Conservation (phyloP, 2,329 filamentous ascomycete genomes). For the Pyrenochaeta sp. region DNA sequence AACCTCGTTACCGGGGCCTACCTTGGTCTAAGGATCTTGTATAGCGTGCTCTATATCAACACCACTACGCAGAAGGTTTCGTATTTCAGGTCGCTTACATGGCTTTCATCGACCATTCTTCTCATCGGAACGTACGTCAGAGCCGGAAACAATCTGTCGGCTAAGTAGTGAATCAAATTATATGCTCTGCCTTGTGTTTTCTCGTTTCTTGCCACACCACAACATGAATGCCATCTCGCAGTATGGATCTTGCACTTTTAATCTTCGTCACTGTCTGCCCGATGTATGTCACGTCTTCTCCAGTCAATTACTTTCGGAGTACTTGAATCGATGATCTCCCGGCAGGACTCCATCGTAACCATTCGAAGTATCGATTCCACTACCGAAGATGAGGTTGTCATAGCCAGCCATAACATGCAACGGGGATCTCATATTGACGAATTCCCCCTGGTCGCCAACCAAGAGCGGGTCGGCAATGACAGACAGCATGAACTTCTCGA, state of each 20-base stretch:
- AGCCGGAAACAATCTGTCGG: constrained; percentile 26
- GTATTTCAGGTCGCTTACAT: constrained; percentile 24
- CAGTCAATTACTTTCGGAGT: not conserved
- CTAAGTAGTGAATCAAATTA: not conserved
- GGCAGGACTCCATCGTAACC: constrained; percentile 14
- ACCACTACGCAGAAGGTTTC: constrained; percentile 25
- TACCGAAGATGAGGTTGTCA: constrained; percentile 20
- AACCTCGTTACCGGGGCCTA: constrained; percentile 27
- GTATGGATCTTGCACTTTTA: no score
- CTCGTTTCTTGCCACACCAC: not conserved
- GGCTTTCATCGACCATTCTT: constrained; percentile 15
- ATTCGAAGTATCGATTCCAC: constrained; percentile 6
- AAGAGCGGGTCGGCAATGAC: constrained; percentile 3
- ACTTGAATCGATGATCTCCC: constrained; percentile 5
- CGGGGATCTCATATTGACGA: constrained; percentile 6
- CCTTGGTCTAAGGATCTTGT: constrained; percentile 28
- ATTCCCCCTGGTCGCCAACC: constrained; percentile 13
- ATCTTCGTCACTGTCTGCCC: no score
- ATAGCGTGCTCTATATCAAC: constrained; percentile 33
- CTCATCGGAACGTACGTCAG: constrained; percentile 29
- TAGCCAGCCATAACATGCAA: constrained; percentile 24
- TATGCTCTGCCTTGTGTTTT: not conserved
- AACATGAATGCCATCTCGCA: no score
- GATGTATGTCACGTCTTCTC: not conserved
- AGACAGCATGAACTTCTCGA: constrained; percentile 10